phyloP scores from a whole-genome alignment of 192 early-diverging fungal species.

The Coemansia sp. region DNA sequence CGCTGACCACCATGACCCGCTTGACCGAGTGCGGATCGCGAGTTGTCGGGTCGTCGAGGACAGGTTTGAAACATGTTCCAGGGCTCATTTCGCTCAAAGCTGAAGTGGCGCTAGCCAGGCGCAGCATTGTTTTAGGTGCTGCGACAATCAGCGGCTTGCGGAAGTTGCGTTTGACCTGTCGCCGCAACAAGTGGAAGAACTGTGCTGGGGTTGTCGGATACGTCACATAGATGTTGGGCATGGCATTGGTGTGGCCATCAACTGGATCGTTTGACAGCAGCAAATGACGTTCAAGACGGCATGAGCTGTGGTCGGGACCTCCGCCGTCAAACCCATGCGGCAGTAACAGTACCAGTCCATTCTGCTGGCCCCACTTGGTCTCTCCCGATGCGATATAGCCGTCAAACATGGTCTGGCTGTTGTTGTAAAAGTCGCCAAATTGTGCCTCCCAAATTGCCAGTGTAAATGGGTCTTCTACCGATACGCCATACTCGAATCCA shows the following conservation, averaged over 20 bases:
- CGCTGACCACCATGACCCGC: slow-evolving; percentile 80
- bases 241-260: slow-evolving; percentile 48
- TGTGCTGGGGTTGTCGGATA: slow-evolving; percentile 93
- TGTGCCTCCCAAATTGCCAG: slow-evolving; percentile 98
- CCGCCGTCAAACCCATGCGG: slow-evolving; percentile 96
- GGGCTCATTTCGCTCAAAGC: slow-evolving; percentile 81
- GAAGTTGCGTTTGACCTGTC: slow-evolving; percentile 87
- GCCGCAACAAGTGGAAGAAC: slow-evolving; percentile 92
- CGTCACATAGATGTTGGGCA: slow-evolving; percentile 90
- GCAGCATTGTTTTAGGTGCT: slow-evolving; percentile 71
- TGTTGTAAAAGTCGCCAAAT: slow-evolving; percentile 99
- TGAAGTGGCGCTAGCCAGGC: slow-evolving; percentile 68
- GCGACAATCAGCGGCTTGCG: slow-evolving; percentile 91
- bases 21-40: slow-evolving; percentile 45
- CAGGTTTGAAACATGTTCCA: slow-evolving; percentile 82
- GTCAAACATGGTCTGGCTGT: slow-evolving; percentile 93
- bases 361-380: slow-evolving; percentile 93
- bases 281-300: slow-evolving; percentile 89
- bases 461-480: slow-evolving; percentile 83
- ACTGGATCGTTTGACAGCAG: slow-evolving; percentile 83
- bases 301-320: slow-evolving; percentile 92
- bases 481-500: slow-evolving; percentile 94
- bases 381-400: slow-evolving; percentile 86
- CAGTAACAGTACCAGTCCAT: slow-evolving; percentile 85
- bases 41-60: slow-evolving; percentile 68